Evolutionary conservation across 805 yeast genomes (phyloP).

Genomic region (Lipomyces sp.): DNA sequence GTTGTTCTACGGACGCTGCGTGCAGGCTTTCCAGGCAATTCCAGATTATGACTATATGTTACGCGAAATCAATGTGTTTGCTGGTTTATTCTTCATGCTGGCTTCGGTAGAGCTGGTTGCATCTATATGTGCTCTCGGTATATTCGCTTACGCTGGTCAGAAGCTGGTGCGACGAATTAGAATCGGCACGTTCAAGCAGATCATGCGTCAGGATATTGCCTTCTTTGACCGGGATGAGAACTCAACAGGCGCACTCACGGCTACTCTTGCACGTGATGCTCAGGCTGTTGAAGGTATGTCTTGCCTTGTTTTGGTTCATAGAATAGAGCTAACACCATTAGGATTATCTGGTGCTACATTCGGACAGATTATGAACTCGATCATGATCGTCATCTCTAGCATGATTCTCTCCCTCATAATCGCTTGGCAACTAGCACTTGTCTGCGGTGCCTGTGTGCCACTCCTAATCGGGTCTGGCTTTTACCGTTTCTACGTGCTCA

Average conservation of each 20-base stretch:
- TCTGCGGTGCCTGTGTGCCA: conserved; percentile 47
- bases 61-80: conserved; percentile 30
- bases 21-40: conserved; percentile 32
- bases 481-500: conserved; percentile 47
- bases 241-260: conserved; percentile 41
- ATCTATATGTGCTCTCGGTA: conserved; percentile 29
- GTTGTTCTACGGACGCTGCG: conserved; percentile 36
- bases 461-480: conserved; percentile 50
- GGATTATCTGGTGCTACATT: conserved; percentile 42
- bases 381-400: conserved; percentile 49
- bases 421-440: conserved; percentile 52
- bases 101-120: conserved; percentile 26
- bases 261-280: conserved; percentile 43
- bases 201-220: conserved; percentile 42
- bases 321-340: background rate
- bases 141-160: conserved; percentile 37
- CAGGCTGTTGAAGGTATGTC: conserved; percentile 41
- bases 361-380: conserved; percentile 44
- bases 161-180: conserved; percentile 41
- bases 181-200: conserved; percentile 37
- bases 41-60: conserved; percentile 34
- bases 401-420: conserved; percentile 49
- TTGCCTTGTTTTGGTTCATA: background rate
- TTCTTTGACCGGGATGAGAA: conserved; percentile 43
- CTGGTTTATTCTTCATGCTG: conserved; percentile 37